Evolutionary conservation across 345 rosid species (phyloP).

Genomic region (Populus nigra): DNA sequence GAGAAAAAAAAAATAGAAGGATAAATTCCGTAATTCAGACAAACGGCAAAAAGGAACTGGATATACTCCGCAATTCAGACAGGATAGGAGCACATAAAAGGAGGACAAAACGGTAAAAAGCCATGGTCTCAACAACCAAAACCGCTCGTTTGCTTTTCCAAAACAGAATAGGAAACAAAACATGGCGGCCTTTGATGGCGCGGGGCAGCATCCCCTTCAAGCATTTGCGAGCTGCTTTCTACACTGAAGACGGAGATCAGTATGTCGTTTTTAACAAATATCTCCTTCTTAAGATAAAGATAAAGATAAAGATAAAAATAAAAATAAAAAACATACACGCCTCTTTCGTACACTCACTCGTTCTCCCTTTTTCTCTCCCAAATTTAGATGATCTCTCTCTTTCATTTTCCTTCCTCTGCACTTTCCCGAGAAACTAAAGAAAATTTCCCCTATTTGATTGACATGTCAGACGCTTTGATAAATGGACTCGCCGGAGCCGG

Average conservation of each 20-base stretch:
- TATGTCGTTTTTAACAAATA: neutral
- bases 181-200: neutral
- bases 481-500: conserved; percentile 95
- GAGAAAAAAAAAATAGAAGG: neutral
- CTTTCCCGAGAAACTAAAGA: conserved; percentile 4
- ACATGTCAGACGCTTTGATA: conserved; percentile 95
- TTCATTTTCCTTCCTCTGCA: neutral
- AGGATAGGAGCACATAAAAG: neutral
- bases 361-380: neutral
- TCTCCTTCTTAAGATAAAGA: neutral
- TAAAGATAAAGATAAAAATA: no score
- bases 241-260: neutral
- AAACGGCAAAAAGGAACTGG: no score
- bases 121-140: neutral
- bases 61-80: no score
- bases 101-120: conserved; percentile 5
- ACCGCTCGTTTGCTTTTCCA: conserved; percentile 2
- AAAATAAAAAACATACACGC: no score
- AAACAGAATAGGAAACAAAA: conserved; percentile 14
- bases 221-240: neutral
- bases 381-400: neutral
- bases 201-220: neutral
- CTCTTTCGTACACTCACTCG: neutral
- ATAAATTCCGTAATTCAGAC: no score
- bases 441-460: neutral